Conservation (phyloP, 176 grass and related monocot species). For the Hordeum vulgare region DNA sequence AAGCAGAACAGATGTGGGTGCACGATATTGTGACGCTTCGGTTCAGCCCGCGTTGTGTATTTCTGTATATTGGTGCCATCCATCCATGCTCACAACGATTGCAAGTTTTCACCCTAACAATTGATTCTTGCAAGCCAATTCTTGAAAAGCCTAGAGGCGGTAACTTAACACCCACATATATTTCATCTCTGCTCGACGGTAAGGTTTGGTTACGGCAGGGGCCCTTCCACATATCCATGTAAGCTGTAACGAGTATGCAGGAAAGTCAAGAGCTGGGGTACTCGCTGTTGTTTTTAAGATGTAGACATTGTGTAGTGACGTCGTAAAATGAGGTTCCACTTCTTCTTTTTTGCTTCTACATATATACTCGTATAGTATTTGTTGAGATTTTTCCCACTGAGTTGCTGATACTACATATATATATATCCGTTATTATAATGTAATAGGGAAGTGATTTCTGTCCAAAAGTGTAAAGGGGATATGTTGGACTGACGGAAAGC, state of each 20-base stretch:
- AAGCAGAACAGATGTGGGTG: slow-evolving; percentile 64
- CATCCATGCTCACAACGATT: slow-evolving; percentile 14
- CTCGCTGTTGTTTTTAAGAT: slow-evolving; percentile 17
- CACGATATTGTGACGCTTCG: slow-evolving; percentile 52
- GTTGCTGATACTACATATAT: slow-evolving; percentile 1
- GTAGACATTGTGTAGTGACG: slow-evolving; percentile 16
- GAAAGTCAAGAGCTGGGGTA: slow-evolving; percentile 10
- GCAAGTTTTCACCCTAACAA: slow-evolving; percentile 36
- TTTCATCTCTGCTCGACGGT: slow-evolving; percentile 11
- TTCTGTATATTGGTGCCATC: slow-evolving; percentile 26
- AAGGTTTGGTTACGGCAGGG: slow-evolving; percentile 7
- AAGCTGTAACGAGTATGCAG: slow-evolving; percentile 15
- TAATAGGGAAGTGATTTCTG: slow-evolving; percentile 11
- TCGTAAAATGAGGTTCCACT: slow-evolving; percentile 1
- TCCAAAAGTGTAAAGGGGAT: not conserved
- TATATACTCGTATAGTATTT: slow-evolving; percentile 1
- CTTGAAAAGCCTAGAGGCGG: slow-evolving; percentile 20
- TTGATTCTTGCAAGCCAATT: slow-evolving; percentile 36
- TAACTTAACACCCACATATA: slow-evolving; percentile 5
- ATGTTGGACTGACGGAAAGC: not conserved
- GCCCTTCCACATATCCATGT: not conserved
- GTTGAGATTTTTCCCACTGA: not conserved
- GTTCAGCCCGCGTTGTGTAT: slow-evolving; percentile 6
- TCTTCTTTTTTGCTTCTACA: not conserved
- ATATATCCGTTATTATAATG: not conserved